Evolutionary conservation across 148 eudicot species (phyloP), one percentile per base, ranked within the genome.

Genomic region (Silene conica): DNA sequence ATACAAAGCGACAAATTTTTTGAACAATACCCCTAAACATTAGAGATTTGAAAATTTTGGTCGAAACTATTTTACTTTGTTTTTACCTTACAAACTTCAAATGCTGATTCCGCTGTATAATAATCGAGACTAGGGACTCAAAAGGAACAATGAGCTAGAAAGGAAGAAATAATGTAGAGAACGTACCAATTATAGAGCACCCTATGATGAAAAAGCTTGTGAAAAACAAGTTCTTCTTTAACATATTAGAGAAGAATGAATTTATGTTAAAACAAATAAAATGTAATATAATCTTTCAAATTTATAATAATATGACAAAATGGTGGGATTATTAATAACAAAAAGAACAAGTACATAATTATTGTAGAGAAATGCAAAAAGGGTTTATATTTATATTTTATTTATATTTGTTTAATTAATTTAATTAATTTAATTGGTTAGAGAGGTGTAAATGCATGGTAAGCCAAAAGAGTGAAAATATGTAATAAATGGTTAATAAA

Each of bases 381-480:
- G n/a, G 31, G 26, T 21, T 9, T 20, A 6, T 31, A 59, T 68
- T 68, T 19, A 21, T 45, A 21, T 45, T 68, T 45, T 8, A 68
- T 68, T 45, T 43, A 22, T 21, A n/a, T n/a, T n/a, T n/a, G n/a
- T n/a, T n/a, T n/a, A n/a, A n/a, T n/a, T n/a, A n/a, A n/a, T n/a
- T n/a, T n/a, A n/a, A n/a, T 68, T 43, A 20, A 4, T 63, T 31
- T 26, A 67, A 46, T 48, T 48, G 0, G 16, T 48, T 48, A 48
- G 54, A 48, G 71, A 46, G 71, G 71, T 68, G 26, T 68, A 68
- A 68, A 68, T 68, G 71, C 26, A 45, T 5, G 71, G 71, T 21
- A 68, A 68, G 71, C 56, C 28, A 68, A 68, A 48, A 46, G 56
- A 46, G 28, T 46, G 28, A 22, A 45, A 19, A 21, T 68, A 68